These are phyloP conservation scores for Thalassiosira gravida DNA, from an alignment of 352 stramenopile species.

Conservation along the genomic window DNA sequence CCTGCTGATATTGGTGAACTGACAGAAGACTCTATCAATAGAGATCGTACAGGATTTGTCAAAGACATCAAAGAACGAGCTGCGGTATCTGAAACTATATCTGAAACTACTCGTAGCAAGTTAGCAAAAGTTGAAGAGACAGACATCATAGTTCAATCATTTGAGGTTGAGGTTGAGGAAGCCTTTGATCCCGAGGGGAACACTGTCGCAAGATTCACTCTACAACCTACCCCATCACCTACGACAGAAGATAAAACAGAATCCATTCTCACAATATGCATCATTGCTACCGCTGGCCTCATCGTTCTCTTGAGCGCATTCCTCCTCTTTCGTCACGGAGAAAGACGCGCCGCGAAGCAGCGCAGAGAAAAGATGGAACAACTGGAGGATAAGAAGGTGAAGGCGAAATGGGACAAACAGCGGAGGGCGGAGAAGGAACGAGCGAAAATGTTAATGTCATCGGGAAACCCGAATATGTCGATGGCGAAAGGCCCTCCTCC, in stretches of 20 bases:
- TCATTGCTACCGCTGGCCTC: slow-evolving; percentile 25
- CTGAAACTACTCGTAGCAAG: no score
- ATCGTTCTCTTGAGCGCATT: slow-evolving; percentile 36
- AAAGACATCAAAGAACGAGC: slow-evolving; percentile 38
- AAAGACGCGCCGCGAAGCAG: slow-evolving; percentile 14
- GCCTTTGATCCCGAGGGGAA: slow-evolving; percentile 1
- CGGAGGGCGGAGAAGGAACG: slow-evolving; percentile 1
- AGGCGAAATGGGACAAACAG: slow-evolving; percentile 2
- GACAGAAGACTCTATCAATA: slow-evolving; percentile 53
- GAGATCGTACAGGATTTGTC: slow-evolving; percentile 26
- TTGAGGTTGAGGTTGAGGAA: slow-evolving; percentile 6
- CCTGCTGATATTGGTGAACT: slow-evolving; percentile 30
- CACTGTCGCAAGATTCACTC: slow-evolving; percentile 2
- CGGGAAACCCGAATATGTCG: background rate
- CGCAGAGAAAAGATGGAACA: slow-evolving; percentile 19
- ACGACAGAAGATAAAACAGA: background rate
- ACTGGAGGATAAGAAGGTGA: slow-evolving; percentile 11
- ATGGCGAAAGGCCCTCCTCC: no score
- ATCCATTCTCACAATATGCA: slow-evolving; percentile 30
- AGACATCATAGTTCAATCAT: background rate
- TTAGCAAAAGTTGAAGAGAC: slow-evolving; percentile 1
- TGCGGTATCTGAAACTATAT: no score
- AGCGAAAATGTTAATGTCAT: background rate
- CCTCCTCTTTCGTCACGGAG: slow-evolving; percentile 27
- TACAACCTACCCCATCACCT: slow-evolving; percentile 10